phyloP scores from a whole-genome alignment of 768 basidiomycete species.

The Boletus sp. region DNA sequence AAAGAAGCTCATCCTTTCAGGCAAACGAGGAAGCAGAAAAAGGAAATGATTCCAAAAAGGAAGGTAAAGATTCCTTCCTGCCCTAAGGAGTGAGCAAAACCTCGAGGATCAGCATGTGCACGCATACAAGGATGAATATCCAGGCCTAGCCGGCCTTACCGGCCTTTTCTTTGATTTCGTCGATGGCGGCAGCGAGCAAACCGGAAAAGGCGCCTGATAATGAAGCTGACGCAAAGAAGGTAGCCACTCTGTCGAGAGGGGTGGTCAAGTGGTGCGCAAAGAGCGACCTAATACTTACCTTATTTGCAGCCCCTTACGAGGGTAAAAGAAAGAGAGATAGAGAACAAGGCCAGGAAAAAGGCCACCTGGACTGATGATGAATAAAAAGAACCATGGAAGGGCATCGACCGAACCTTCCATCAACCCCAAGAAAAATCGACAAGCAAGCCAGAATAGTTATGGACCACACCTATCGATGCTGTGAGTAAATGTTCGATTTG shows the following conservation, averaged over 20 bases:
- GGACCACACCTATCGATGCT: conserved; percentile 37
- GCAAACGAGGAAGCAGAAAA: conserved; percentile 47
- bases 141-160: conserved; percentile 60
- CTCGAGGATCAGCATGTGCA: neutral
- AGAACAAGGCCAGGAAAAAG: conserved; percentile 58
- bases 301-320: conserved; percentile 28
- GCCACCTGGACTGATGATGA: conserved; percentile 39
- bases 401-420: conserved; percentile 47
- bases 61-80: conserved; percentile 64
- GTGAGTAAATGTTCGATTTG: neutral
- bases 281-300: conserved; percentile 3
- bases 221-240: conserved; percentile 45
- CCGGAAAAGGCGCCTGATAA: conserved; percentile 64
- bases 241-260: conserved; percentile 31
- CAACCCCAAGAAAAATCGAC: conserved; percentile 51
- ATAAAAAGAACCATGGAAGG: neutral
- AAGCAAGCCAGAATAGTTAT: conserved; percentile 56
- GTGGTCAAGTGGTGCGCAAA: no score
- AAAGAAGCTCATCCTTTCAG: conserved; percentile 49
- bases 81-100: neutral
- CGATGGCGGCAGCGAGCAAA: conserved; percentile 58
- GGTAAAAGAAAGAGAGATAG: conserved; percentile 52
- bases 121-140: conserved; percentile 52
- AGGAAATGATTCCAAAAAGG: conserved; percentile 50
- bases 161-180: conserved; percentile 41